phyloP scores from a whole-genome alignment of 2,329 filamentous ascomycete genomes.

The Nannizziopsis barbatae region DNA sequence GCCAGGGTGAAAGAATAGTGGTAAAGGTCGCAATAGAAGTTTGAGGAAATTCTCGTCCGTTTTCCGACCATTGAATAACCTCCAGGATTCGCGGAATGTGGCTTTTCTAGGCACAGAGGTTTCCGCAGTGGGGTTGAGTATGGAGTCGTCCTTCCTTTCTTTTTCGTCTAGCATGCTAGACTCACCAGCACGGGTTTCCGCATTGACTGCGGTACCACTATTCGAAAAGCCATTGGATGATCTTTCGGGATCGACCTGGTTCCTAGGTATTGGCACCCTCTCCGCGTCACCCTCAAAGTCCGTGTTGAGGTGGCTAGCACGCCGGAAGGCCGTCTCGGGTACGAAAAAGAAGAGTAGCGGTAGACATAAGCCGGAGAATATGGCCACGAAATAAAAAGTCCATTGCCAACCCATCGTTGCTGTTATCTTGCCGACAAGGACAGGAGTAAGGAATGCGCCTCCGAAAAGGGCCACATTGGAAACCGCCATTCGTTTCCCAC shows the following conservation, averaged over 20 bases:
- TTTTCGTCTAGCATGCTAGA: constrained; percentile 9
- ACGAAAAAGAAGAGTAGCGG: constrained; percentile 65
- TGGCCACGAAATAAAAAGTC: constrained; percentile 80
- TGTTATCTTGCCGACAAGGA: constrained; percentile 82
- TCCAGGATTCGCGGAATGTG: constrained; percentile 50
- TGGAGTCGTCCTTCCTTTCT: constrained; percentile 8
- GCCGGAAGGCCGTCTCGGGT: constrained; percentile 70
- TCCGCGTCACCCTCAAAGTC: constrained; percentile 44
- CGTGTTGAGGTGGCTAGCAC: constrained; percentile 57
- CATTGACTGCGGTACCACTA: not conserved
- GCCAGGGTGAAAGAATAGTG: constrained; percentile 71
- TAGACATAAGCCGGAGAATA: constrained; percentile 62
- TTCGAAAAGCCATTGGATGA: not conserved
- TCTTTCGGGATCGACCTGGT: constrained; percentile 7
- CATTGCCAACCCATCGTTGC: constrained; percentile 66
- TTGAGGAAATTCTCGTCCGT: constrained; percentile 62
- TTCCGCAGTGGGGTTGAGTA: not conserved
- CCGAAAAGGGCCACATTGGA: constrained; percentile 60
- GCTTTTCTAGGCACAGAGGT: constrained; percentile 36
- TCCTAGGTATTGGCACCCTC: constrained; percentile 12
- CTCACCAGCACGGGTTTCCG: constrained; percentile 4
- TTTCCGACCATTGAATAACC: constrained; percentile 70
- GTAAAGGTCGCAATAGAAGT: constrained; percentile 60
- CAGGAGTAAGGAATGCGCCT: constrained; percentile 66
- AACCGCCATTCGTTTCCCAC: constrained; percentile 79